phyloP scores from a whole-genome alignment of 2,329 filamentous ascomycete species.

The Neofusicoccum laricinum region DNA sequence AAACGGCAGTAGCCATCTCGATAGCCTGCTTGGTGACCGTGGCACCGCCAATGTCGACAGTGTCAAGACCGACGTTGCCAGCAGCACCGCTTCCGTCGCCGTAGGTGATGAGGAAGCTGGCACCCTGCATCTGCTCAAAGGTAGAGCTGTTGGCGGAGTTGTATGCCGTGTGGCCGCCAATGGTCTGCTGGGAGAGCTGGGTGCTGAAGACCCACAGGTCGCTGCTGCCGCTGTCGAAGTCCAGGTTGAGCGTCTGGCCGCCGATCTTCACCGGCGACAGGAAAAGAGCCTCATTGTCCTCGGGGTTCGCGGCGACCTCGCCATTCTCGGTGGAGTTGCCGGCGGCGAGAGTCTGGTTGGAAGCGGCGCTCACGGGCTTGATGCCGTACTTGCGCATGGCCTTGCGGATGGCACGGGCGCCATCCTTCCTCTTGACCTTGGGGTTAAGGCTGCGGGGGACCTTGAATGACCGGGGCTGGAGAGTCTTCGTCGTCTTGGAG shows the following conservation, averaged over 20 bases:
- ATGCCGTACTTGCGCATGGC: slow-evolving; percentile 67
- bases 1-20: slow-evolving; percentile 62
- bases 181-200: slow-evolving; percentile 46
- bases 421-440: slow-evolving; percentile 51
- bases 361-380: slow-evolving; percentile 32
- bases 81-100: slow-evolving; percentile 63
- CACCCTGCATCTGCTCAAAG: slow-evolving; percentile 48
- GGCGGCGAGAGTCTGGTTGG: slow-evolving; percentile 30
- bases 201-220: slow-evolving; percentile 65
- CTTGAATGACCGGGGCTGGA: slow-evolving; percentile 59
- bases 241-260: slow-evolving; percentile 64
- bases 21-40: slow-evolving; percentile 62
- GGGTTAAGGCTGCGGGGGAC: slow-evolving; percentile 57
- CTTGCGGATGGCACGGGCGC: slow-evolving; percentile 61
- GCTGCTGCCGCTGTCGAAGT: slow-evolving; percentile 46
- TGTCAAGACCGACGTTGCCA: slow-evolving; percentile 66
- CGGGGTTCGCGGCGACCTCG: slow-evolving; percentile 62
- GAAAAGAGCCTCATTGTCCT: slow-evolving; percentile 66
- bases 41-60: slow-evolving; percentile 64
- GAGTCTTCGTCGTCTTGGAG: slow-evolving; percentile 22
- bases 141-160: slow-evolving; percentile 52
- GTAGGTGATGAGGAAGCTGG: slow-evolving; percentile 64
- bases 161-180: slow-evolving; percentile 54
- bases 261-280: slow-evolving; percentile 68
- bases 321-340: slow-evolving; percentile 39